These are phyloP conservation scores for Aspergillus texensis DNA, from an alignment of 2,329 filamentous ascomycete species.

Conservation along the genomic window DNA sequence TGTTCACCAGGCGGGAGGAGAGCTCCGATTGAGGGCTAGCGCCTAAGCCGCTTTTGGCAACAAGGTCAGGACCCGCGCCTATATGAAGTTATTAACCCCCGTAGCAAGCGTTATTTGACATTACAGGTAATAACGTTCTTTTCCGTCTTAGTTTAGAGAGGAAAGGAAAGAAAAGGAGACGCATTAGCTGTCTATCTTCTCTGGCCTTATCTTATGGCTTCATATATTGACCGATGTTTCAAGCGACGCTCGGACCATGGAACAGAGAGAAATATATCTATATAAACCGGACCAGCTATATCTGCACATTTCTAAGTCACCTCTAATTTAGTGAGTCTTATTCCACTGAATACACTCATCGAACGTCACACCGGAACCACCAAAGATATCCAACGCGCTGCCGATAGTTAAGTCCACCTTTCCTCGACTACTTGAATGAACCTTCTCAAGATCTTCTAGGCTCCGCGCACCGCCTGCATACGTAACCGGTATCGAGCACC, in stretches of 20 bases:
- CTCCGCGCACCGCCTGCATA: slow-evolving; percentile 92
- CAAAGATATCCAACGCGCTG: slow-evolving; percentile 94
- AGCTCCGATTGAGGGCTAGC: slow-evolving; percentile 8
- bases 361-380: slow-evolving; percentile 81
- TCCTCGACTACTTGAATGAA: slow-evolving; percentile 75
- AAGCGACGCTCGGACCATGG: neutral
- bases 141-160: too few species aligned
- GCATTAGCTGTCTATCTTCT: neutral
- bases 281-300: neutral
- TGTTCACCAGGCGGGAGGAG: slow-evolving; percentile 7
- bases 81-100: neutral
- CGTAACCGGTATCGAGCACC: slow-evolving; percentile 91
- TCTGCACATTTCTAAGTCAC: neutral
- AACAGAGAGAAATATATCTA: neutral
- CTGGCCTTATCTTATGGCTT: neutral
- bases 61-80: neutral
- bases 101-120: too few species aligned
- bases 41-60: slow-evolving; percentile 21
- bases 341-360: slow-evolving; percentile 93
- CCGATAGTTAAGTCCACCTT: slow-evolving; percentile 94
- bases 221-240: neutral
- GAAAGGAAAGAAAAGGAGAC: too few species aligned
- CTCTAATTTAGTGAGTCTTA: slow-evolving; percentile 36
- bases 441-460: slow-evolving; percentile 78
- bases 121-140: too few species aligned